Conservation (phyloP, 371 early-diverging fungal species). For the Mucor velutinosus region DNA sequence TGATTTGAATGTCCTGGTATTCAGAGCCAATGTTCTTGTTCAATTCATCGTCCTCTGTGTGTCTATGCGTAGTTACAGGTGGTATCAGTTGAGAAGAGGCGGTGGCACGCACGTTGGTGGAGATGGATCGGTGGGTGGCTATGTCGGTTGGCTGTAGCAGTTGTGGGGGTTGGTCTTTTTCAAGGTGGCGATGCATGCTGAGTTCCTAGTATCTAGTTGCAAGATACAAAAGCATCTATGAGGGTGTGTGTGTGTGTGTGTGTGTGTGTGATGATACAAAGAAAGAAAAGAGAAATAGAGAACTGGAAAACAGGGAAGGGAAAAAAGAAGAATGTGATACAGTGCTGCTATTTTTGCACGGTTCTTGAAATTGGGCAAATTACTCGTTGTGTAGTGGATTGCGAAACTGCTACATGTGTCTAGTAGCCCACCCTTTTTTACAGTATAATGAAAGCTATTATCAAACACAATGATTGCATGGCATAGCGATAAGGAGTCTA, state of each 20-base stretch:
- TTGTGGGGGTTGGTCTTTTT: not conserved
- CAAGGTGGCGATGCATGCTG: not conserved
- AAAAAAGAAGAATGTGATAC: constrained; percentile 3
- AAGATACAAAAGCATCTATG: not conserved
- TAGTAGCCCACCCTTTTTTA: not conserved
- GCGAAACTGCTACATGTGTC: not conserved
- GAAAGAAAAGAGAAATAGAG: not conserved
- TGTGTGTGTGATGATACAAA: not conserved
- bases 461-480: not conserved
- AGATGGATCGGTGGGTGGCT: constrained; percentile 11
- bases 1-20: constrained; percentile 69
- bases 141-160: not conserved
- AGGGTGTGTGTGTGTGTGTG: not conserved
- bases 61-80: constrained; percentile 23
- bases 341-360: not conserved
- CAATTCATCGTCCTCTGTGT: constrained; percentile 17
- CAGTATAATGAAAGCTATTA: not conserved
- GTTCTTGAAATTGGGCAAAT: not conserved
- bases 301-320: not conserved
- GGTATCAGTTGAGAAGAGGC: constrained; percentile 17
- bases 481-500: not conserved
- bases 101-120: not conserved
- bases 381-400: not conserved
- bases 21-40: constrained; percentile 44
- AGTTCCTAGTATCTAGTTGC: not conserved